A percentile compares a stretch with the other conserved stretches of the same genome.
phyloP scores from a whole-genome alignment of 805 yeast genomes.

The Komagataella phaffii region DNA sequence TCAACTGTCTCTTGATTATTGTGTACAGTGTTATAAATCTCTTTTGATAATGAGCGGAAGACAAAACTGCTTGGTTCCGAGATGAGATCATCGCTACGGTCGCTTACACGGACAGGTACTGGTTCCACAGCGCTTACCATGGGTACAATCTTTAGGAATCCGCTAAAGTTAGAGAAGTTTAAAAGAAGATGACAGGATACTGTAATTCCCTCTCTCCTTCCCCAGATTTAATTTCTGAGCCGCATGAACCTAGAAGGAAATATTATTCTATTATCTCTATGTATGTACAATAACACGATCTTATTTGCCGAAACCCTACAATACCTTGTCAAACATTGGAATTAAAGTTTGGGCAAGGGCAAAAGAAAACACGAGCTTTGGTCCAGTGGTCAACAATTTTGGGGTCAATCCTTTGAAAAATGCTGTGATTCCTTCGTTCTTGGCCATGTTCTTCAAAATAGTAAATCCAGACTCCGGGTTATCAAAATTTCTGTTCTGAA shows the following conservation, averaged over 20 bases:
- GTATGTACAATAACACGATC: slow-evolving; percentile 5
- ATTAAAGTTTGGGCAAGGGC: slow-evolving; percentile 95
- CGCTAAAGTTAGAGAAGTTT: neutral
- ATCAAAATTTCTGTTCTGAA: slow-evolving; percentile 92
- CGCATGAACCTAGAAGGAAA: neutral
- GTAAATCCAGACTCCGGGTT: slow-evolving; percentile 90
- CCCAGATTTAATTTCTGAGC: neutral
- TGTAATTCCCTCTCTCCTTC: neutral
- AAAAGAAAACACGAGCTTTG: slow-evolving; percentile 94
- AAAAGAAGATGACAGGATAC: neutral
- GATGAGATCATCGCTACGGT: neutral
- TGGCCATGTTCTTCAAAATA: slow-evolving; percentile 84
- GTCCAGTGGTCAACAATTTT: slow-evolving; percentile 93
- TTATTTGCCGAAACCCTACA: slow-evolving; percentile 15
- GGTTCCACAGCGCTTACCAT: neutral
- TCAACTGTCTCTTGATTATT: neutral
- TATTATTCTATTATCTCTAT: neutral
- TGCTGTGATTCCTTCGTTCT: slow-evolving; percentile 78
- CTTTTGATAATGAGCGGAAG: neutral
- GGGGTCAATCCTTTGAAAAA: slow-evolving; percentile 97
- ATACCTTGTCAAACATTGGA: slow-evolving; percentile 80
- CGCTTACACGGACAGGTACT: neutral
- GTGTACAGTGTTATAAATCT: neutral
- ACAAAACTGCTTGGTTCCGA: neutral
- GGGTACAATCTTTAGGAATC: neutral